Conservation (phyloP, 768 basidiomycete species). For the Amanita pallidorosea region DNA sequence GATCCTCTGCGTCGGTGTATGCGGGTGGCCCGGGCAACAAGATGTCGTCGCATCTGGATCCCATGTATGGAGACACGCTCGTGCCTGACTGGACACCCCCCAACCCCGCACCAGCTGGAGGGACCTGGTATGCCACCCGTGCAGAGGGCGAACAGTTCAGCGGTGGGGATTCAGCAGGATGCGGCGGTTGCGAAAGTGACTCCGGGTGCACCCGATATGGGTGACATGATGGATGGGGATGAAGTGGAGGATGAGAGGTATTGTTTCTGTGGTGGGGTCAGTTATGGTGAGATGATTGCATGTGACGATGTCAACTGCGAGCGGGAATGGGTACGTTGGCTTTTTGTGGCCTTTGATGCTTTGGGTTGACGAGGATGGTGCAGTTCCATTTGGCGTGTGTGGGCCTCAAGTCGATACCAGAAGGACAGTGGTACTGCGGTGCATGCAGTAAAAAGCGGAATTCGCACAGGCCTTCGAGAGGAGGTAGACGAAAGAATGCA, state of each 20-base stretch:
- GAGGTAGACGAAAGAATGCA: conserved; percentile 31
- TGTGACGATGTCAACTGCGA: conserved; percentile 79
- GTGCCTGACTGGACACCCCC: conserved; percentile 42
- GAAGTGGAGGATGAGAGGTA: conserved; percentile 61
- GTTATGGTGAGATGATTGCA: conserved; percentile 92
- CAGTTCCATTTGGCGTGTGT: conserved; percentile 80
- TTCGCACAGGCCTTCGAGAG: conserved; percentile 39
- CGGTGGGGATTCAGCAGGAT: neutral
- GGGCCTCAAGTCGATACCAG: conserved; percentile 53
- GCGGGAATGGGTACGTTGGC: conserved; percentile 85
- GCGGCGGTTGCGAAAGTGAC: conserved; percentile 14
- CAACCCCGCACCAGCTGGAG: conserved; percentile 47
- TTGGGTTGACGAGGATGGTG: conserved; percentile 6
- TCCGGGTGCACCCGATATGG: conserved; percentile 21
- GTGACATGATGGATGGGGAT: conserved; percentile 36
- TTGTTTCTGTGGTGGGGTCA: conserved; percentile 76
- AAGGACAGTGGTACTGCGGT: conserved; percentile 71
- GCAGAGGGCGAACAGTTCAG: conserved; percentile 25
- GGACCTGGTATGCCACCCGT: conserved; percentile 69
- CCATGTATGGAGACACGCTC: conserved; percentile 4
- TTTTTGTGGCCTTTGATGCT: conserved; percentile 5
- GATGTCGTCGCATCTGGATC: conserved; percentile 6
- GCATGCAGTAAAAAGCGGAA: conserved; percentile 48
- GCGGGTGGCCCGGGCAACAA: conserved; percentile 16
- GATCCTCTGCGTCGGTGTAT: conserved; percentile 5